Percentiles rank a stretch among this genome's conserved stretches.
Conservation (phyloP, 495 filamentous ascomycete species). For the Bryoglossum gracile region DNA sequence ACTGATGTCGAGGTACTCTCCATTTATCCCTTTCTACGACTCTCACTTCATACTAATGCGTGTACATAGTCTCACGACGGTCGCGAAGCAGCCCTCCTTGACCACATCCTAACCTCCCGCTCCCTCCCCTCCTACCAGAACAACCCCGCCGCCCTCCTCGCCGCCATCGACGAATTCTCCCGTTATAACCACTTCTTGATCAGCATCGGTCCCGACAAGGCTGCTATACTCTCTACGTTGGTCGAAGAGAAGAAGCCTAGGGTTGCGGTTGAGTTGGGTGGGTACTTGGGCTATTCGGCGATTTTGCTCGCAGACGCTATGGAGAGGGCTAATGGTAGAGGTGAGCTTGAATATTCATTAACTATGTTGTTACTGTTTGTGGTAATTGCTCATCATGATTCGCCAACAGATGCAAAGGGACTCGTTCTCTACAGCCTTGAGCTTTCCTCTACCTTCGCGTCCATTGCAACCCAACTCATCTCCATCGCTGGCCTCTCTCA, state of each 20-base stretch:
- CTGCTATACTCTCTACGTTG: conserved; percentile 52
- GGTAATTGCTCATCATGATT: too few species aligned
- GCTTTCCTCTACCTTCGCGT: conserved; percentile 56
- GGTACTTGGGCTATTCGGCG: conserved; percentile 74
- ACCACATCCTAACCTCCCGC: conserved; percentile 55
- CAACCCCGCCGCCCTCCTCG: conserved; percentile 54
- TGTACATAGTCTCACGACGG: conserved; percentile 64
- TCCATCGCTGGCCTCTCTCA: conserved; percentile 62
- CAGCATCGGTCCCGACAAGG: conserved; percentile 69
- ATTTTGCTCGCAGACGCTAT: conserved; percentile 62
- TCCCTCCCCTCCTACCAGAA: conserved; percentile 47
- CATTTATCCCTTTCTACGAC: too few species aligned
- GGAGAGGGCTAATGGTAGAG: conserved; percentile 37
- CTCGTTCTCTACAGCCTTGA: conserved; percentile 61
- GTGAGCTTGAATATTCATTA: too few species aligned
- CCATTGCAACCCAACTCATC: conserved; percentile 52
- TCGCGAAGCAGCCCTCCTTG: conserved; percentile 61
- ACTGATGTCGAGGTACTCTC: too few species aligned
- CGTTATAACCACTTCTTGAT: conserved; percentile 59
- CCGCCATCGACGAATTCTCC: conserved; percentile 64
- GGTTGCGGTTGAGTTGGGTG: conserved; percentile 69
- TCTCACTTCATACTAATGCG: too few species aligned
- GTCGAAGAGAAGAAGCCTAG: conserved; percentile 57
- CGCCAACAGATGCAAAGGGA: conserved; percentile 33
- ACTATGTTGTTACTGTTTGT: too few species aligned